phyloP scores from a whole-genome alignment of 768 basidiomycete genomes.

The Myochromella boudieri region DNA sequence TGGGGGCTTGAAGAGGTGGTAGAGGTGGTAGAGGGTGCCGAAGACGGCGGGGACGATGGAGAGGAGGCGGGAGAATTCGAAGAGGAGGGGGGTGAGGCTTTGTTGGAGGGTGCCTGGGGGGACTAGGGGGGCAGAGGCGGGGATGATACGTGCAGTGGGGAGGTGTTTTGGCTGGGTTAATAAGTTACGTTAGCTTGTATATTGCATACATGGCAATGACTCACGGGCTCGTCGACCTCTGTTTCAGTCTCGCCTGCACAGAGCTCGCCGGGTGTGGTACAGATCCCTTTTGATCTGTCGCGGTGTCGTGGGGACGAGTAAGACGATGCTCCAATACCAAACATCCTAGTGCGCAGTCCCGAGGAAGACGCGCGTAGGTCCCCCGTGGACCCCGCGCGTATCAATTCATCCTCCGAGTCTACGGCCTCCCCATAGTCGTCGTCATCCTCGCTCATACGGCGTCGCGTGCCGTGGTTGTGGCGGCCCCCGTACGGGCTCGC shows the following conservation, averaged over 20 bases:
- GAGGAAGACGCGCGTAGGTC: constrained; percentile 4
- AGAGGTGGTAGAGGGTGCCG: constrained; percentile 56
- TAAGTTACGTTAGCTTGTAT: too few species aligned
- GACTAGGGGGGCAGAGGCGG: constrained; percentile 33
- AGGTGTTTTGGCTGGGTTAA: constrained; percentile 58
- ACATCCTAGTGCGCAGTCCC: constrained; percentile 31
- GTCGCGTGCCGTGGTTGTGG: constrained; percentile 2
- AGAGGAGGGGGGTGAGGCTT: constrained; percentile 57
- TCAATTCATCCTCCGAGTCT: constrained; percentile 30
- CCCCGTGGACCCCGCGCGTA: constrained; percentile 24
- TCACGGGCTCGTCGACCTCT: constrained; percentile 73
- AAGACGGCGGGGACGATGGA: constrained; percentile 72
- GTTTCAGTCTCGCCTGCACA: constrained; percentile 82
- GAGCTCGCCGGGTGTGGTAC: constrained; percentile 55
- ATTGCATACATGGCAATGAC: too few species aligned
- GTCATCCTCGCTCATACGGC: constrained; percentile 27
- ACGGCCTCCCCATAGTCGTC: constrained; percentile 24
- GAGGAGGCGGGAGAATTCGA: constrained; percentile 68
- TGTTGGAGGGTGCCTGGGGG: constrained; percentile 47
- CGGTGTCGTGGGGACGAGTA: constrained; percentile 21
- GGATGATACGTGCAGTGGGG: constrained; percentile 66
- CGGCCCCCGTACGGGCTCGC: constrained; percentile 12
- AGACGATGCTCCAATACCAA: constrained; percentile 23
- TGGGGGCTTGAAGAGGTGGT: constrained; percentile 48
- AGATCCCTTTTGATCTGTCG: constrained; percentile 49